phyloP scores from a whole-genome alignment of 768 basidiomycete genomes.

The Lentinula edodes region DNA sequence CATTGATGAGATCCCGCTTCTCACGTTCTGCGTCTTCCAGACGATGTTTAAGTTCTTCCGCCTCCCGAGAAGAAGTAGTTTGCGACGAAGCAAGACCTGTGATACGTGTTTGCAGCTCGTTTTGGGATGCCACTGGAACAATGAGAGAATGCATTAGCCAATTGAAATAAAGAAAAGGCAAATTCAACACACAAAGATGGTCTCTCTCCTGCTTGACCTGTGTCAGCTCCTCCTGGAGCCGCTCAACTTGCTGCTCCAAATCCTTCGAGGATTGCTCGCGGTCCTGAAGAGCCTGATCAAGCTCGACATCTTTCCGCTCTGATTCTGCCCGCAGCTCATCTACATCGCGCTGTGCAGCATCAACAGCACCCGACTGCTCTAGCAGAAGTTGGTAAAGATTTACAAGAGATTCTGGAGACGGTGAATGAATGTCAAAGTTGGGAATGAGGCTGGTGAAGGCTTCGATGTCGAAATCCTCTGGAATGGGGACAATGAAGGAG shows the following conservation, averaged over 20 bases:
- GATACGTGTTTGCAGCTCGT: conserved; percentile 50
- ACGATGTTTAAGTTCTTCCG: conserved; percentile 51
- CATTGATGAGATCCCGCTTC: conserved; percentile 82
- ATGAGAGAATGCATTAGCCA: conserved; percentile 13
- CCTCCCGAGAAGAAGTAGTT: conserved; percentile 56
- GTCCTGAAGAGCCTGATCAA: conserved; percentile 82
- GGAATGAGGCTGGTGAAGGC: conserved; percentile 56
- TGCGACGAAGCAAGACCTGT: conserved; percentile 52
- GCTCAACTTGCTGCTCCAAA: conserved; percentile 46
- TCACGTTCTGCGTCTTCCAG: conserved; percentile 80
- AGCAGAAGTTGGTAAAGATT: conserved; percentile 58
- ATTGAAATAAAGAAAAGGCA: conserved; percentile 8
- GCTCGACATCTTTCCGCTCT: conserved; percentile 72
- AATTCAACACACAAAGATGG: conserved; percentile 48
- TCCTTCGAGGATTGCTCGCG: conserved; percentile 58
- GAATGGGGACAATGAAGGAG: conserved; percentile 41
- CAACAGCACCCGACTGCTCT: conserved; percentile 49
- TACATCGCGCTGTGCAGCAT: conserved; percentile 53
- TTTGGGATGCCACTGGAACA: conserved; percentile 37
- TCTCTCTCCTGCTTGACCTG: conserved; percentile 58
- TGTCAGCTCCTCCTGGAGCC: conserved; percentile 49
- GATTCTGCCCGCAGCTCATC: conserved; percentile 66
- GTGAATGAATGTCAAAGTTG: conserved; percentile 48
- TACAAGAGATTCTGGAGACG: conserved; percentile 55
- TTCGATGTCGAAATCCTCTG: conserved; percentile 64